Evolutionary conservation across 169 alveolate species (phyloP).

Genomic region (Eimeria tenella): DNA sequence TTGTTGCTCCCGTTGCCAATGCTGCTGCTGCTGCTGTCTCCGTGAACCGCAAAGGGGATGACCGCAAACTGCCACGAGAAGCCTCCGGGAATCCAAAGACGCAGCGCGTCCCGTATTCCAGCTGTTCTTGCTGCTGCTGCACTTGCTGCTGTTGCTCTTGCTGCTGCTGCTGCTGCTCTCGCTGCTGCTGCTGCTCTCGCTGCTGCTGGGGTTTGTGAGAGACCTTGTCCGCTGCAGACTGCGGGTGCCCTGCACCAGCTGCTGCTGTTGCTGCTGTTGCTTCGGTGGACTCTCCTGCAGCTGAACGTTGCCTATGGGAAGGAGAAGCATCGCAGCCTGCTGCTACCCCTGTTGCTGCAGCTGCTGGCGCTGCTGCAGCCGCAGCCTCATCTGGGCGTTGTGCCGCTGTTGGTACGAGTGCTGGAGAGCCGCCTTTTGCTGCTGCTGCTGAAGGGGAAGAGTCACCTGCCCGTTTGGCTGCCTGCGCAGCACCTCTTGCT

Average conservation of each 20-base stretch:
- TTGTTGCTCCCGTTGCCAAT: constrained; percentile 44
- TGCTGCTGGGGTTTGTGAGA: constrained; percentile 11
- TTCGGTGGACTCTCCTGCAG: constrained; percentile 31
- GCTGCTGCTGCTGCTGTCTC: constrained; percentile 58
- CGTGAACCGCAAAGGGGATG: background rate
- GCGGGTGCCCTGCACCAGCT: constrained; percentile 8
- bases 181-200: constrained; percentile 1
- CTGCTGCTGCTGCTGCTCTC: constrained; percentile 2
- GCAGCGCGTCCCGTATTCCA: background rate
- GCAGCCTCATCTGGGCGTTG: background rate
- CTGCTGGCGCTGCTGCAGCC: constrained; percentile 10
- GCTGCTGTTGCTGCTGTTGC: constrained; percentile 10
- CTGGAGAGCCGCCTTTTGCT: background rate
- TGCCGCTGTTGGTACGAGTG: background rate
- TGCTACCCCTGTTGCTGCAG: constrained; percentile 18
- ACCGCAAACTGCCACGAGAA: background rate
- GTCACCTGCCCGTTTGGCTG: background rate
- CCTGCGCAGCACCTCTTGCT: constrained; percentile 22
- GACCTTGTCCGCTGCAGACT: background rate
- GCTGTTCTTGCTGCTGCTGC: constrained; percentile 22
- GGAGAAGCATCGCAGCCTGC: background rate
- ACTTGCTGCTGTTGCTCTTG: background rate
- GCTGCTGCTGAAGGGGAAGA: constrained; percentile 13
- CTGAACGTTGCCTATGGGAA: background rate
- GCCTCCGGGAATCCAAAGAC: background rate